Base-by-base conservation (phyloP, 2,329 filamentous ascomycete genomes). In the Penicillium corylophilum region DNA sequence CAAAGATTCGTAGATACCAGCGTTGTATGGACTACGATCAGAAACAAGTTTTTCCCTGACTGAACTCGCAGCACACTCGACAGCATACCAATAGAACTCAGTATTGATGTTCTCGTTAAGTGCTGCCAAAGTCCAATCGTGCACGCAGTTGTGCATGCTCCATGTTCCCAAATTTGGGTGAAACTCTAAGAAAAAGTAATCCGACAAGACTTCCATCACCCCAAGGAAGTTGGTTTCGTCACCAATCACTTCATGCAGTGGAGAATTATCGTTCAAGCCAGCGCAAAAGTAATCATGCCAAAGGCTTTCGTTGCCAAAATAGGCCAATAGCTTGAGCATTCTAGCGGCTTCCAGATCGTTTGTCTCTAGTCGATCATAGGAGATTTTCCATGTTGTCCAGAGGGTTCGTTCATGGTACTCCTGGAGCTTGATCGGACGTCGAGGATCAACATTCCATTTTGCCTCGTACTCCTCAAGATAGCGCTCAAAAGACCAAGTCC, bases 381-480 rank as follows among this genome's bases (percentile, higher is more conserved):
- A 51, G 5, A 54, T 0, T 40, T 54, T 23, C 52, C 36, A 54
- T 2, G 48, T 52, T 4, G 45, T 48, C 15, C 40, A 52, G 13
- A 44, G 35, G 2, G 31, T 52, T 13, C 33, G 44, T 8, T 44
- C 31, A 4, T 18, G 31, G 35, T 51, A 51, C 12, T 47, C 49
- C 20, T 44, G 5, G 26, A 44, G 40, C 5, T 44, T 4, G 5
- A n/a, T 2, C 5, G 50, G 13, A 1, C 15, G 33, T 8, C 8
- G 4, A 15, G 50, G 44, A 10, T 39, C 15, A 41, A 44, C 20
- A 10, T 48, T 41, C 50, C 33, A 44, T 4, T 20, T 26, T 29
- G n/a, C 41, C 26, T 48, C 40, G 8, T 52, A 52, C 26, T 52
- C 45, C 41, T 45, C 12, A 7, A 52, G 40, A 18, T 52, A 52